These are phyloP conservation scores for Hypoxylon fuscum DNA, from an alignment of 495 filamentous ascomycete genomes.

Conservation along the genomic window DNA sequence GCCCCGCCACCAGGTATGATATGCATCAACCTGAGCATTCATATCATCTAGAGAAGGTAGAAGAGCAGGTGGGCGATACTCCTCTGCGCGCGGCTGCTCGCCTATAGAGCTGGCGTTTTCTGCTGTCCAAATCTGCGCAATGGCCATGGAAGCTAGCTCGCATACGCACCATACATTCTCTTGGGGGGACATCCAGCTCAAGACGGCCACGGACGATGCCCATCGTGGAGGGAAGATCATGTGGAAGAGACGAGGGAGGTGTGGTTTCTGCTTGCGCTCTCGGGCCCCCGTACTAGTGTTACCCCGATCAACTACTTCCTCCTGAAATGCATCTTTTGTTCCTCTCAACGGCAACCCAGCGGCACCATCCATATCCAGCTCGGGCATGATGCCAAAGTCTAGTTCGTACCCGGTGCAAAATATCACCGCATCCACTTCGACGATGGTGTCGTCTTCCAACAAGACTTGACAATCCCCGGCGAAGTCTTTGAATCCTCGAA, in stretches of 20 bases:
- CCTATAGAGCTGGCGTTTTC: constrained; percentile 1
- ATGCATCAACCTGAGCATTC: constrained; percentile 34
- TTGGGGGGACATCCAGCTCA: constrained; percentile 32
- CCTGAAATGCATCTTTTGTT: neutral
- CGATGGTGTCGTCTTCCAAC: constrained; percentile 23
- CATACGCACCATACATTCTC: constrained; percentile 26
- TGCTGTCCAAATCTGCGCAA: constrained; percentile 42
- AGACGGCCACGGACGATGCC: constrained; percentile 31
- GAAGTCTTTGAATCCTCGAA: constrained; percentile 33
- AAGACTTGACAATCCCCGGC: constrained; percentile 19
- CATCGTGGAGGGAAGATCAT: constrained; percentile 38
- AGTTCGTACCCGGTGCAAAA: constrained; percentile 41
- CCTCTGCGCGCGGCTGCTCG: neutral
- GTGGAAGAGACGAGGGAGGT: constrained; percentile 32
- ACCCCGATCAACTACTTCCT: neutral
- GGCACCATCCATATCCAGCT: constrained; percentile 32
- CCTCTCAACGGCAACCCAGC: constrained; percentile 18
- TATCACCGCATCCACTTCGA: constrained; percentile 41
- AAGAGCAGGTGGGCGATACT: constrained; percentile 17
- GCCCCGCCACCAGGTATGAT: constrained; percentile 37
- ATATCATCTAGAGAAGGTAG: constrained; percentile 37
- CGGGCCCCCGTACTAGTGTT: neutral
- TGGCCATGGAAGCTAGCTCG: constrained; percentile 42
- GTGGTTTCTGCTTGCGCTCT: neutral
- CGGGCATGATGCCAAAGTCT: constrained; percentile 38